phyloP scores from a whole-genome alignment of 768 basidiomycete species.

The Rhodotorula babjevae region DNA sequence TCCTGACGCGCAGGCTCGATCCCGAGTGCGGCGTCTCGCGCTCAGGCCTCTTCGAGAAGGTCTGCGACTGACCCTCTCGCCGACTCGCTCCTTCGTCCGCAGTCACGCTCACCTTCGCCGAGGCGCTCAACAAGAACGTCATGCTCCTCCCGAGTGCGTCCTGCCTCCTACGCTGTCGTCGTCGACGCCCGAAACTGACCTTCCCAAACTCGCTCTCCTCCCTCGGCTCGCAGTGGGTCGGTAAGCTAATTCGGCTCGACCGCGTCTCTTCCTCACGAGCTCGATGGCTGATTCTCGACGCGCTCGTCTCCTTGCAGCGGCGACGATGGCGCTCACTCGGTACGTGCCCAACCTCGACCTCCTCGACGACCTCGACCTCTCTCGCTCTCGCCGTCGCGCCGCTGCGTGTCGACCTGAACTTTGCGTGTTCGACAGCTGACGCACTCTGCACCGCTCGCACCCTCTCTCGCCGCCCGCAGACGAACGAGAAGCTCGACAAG shows the following conservation, averaged over 20 bases:
- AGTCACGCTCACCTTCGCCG: constrained; percentile 80
- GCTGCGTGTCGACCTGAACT: too few species aligned
- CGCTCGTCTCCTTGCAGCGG: constrained; percentile 47
- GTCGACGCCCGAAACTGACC: neutral
- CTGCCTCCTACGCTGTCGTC: neutral
- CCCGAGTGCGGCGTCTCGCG: constrained; percentile 3
- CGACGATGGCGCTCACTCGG: constrained; percentile 89
- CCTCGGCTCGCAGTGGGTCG: constrained; percentile 45
- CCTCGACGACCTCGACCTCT: neutral
- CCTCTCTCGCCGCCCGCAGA: neutral
- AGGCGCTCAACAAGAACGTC: constrained; percentile 78
- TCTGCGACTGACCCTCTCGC: neutral
- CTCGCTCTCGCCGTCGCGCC: too few species aligned
- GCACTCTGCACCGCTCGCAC: too few species aligned
- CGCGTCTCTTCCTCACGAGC: too few species aligned
- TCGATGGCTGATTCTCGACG: too few species aligned
- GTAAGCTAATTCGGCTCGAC: too few species aligned
- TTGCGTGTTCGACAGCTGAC: too few species aligned
- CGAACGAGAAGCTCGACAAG: constrained; percentile 75
- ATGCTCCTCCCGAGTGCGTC: constrained; percentile 62
- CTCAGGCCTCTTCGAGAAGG: neutral
- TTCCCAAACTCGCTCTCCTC: neutral
- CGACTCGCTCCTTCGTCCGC: neutral
- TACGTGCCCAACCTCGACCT: constrained; percentile 39
- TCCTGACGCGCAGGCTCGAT: constrained; percentile 5